Evolutionary conservation across 1,284 basidiomycete genomes (phyloP).

Genomic region (Dichomitus squalens): DNA sequence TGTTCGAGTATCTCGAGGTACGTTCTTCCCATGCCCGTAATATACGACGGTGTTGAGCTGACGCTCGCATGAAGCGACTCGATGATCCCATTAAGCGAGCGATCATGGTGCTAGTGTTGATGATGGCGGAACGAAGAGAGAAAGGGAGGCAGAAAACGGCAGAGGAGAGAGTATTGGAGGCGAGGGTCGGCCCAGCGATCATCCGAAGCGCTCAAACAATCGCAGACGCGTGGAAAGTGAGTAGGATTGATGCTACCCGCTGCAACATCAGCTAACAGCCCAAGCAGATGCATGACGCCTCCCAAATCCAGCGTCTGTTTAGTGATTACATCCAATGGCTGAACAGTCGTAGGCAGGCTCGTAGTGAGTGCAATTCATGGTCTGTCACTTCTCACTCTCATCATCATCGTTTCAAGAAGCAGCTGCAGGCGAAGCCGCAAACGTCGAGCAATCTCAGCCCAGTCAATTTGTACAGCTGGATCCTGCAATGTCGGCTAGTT

Average conservation of each 20-base stretch:
- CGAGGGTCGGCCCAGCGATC: neutral
- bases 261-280: neutral
- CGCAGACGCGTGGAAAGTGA: neutral
- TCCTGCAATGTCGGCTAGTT: neutral
- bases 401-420: neutral
- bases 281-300: neutral
- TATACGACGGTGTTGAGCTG: neutral
- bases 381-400: too few relatives aligned
- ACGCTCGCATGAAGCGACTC: neutral
- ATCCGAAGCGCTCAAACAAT: neutral
- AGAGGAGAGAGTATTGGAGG: neutral
- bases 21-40: neutral
- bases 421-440: neutral
- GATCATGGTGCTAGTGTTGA: neutral
- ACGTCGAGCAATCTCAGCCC: neutral
- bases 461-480: neutral
- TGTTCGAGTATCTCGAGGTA: constrained; percentile 12
- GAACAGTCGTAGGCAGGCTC: too few relatives aligned
- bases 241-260: neutral
- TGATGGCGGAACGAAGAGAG: neutral
- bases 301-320: neutral
- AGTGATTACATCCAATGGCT: too few relatives aligned
- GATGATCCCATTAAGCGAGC: neutral
- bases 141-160: neutral
- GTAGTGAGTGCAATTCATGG: too few relatives aligned